phyloP scores from a whole-genome alignment of 768 basidiomycete genomes.

The Chiua virens region DNA sequence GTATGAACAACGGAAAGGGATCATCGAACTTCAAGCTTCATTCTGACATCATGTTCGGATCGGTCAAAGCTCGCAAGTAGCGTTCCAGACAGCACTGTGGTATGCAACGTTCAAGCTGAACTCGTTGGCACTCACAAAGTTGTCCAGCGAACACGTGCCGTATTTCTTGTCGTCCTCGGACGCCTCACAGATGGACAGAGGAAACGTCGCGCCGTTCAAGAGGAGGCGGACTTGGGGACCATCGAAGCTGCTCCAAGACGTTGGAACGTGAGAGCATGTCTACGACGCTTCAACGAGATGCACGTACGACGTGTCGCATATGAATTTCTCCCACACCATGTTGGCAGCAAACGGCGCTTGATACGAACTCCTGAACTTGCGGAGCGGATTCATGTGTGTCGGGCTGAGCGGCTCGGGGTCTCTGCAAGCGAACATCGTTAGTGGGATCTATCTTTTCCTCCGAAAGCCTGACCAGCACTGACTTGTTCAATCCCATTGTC shows the following conservation, averaged over 20 bases:
- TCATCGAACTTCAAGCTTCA: too few species aligned
- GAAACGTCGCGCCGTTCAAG: slow-evolving; percentile 38
- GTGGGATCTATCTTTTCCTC: not conserved
- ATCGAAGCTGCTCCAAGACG: slow-evolving; percentile 13
- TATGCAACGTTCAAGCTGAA: slow-evolving; percentile 24
- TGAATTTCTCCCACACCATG: slow-evolving; percentile 45
- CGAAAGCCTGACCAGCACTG: not conserved
- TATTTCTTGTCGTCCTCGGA: slow-evolving; percentile 24
- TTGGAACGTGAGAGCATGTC: too few species aligned
- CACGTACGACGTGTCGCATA: slow-evolving; percentile 35
- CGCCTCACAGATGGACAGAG: slow-evolving; percentile 33
- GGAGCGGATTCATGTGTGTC: slow-evolving; percentile 20
- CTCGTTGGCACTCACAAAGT: slow-evolving; percentile 31
- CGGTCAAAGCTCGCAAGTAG: slow-evolving; percentile 30
- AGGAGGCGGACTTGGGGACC: slow-evolving; percentile 38
- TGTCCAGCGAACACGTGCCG: slow-evolving; percentile 35
- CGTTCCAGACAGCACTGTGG: slow-evolving; percentile 36
- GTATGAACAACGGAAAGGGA: too few species aligned
- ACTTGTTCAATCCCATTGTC: slow-evolving; percentile 39
- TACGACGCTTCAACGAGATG: too few species aligned
- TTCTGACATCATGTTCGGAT: not conserved
- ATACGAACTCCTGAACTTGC: slow-evolving; percentile 37
- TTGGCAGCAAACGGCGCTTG: slow-evolving; percentile 43
- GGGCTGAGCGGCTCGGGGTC: slow-evolving; percentile 33
- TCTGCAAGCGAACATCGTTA: slow-evolving; percentile 16